phyloP scores from a whole-genome alignment of 768 basidiomycete species.

The Candolleomyces aberdarensis region DNA sequence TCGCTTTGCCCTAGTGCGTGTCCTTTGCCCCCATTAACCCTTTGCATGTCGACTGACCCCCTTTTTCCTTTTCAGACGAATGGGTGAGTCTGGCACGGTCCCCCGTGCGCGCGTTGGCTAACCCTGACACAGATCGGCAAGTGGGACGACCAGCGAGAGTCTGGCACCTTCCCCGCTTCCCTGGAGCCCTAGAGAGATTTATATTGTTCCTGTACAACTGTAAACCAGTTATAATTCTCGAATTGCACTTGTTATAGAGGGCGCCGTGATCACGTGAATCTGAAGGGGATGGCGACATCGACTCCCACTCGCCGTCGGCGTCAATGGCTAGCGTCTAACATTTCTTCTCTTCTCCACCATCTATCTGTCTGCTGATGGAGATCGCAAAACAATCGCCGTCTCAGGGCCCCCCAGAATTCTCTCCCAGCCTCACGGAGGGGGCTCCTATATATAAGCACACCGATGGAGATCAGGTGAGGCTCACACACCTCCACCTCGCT shows the following conservation, averaged over 20 bases:
- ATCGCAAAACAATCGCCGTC: slow-evolving; percentile 2
- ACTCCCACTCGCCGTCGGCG: background rate
- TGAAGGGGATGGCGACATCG: too few species aligned
- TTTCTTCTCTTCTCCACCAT: too few species aligned
- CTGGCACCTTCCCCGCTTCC: slow-evolving; percentile 87
- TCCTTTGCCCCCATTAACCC: background rate
- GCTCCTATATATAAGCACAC: background rate
- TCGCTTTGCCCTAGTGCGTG: slow-evolving; percentile 97
- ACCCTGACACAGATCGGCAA: slow-evolving; percentile 58
- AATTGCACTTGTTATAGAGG: too few species aligned
- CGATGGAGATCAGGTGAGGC: slow-evolving; percentile 1
- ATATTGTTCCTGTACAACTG: too few species aligned
- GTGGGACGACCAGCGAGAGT: slow-evolving; percentile 96
- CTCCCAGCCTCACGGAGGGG: too few species aligned
- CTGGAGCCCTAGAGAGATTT: slow-evolving; percentile 52
- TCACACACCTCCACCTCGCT: slow-evolving; percentile 1
- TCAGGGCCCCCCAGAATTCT: background rate
- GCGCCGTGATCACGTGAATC: too few species aligned
- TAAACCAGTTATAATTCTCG: too few species aligned
- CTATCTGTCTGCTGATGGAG: slow-evolving; percentile 5
- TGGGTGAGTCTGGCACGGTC: slow-evolving; percentile 57
- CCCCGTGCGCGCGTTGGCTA: slow-evolving; percentile 4
- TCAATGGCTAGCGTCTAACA: too few species aligned
- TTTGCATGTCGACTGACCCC: background rate
- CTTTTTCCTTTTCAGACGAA: slow-evolving; percentile 59